These are phyloP conservation scores for Talaromyces proteolyticus DNA, from an alignment of 495 filamentous ascomycete species.

Conservation along the genomic window DNA sequence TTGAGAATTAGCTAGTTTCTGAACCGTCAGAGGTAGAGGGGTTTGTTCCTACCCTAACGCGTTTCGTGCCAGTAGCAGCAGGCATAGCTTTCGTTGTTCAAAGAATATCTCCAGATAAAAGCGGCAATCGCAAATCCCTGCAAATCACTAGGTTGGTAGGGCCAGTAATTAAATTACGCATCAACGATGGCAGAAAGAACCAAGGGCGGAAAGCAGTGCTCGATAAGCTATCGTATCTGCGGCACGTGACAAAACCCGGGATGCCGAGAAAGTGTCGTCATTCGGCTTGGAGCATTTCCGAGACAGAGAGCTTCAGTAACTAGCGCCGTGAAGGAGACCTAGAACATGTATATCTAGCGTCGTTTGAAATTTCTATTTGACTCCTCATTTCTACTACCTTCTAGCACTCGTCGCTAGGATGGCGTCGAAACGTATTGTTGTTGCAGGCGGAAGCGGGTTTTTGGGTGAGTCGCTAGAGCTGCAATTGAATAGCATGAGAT, in stretches of 20 bases:
- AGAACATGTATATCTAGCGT: background rate
- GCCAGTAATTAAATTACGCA: too few species aligned
- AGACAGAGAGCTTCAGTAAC: background rate
- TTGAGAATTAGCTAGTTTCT: constrained; percentile 1
- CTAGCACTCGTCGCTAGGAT: constrained; percentile 13
- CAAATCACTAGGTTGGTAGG: too few species aligned
- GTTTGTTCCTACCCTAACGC: constrained; percentile 43
- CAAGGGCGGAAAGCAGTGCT: background rate
- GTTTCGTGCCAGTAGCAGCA: constrained; percentile 49
- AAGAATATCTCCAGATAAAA: too few species aligned
- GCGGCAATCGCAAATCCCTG: too few species aligned
- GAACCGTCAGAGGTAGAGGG: background rate
- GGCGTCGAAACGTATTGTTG: constrained; percentile 66
- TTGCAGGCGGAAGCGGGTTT: constrained; percentile 95
- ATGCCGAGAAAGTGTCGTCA: background rate
- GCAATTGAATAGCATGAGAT: background rate
- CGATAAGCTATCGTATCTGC: background rate
- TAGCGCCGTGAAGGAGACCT: background rate
- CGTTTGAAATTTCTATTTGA: background rate
- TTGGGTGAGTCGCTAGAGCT: constrained; percentile 44
- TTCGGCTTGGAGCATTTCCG: background rate
- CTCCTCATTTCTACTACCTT: background rate
- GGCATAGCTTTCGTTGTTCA: constrained; percentile 36
- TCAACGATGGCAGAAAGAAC: too few species aligned
- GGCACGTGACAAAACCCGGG: background rate